Evolutionary conservation across 306 rosid species (phyloP), one percentile per base, ranked within the genome.

Genomic region (Trifolium pratense): DNA sequence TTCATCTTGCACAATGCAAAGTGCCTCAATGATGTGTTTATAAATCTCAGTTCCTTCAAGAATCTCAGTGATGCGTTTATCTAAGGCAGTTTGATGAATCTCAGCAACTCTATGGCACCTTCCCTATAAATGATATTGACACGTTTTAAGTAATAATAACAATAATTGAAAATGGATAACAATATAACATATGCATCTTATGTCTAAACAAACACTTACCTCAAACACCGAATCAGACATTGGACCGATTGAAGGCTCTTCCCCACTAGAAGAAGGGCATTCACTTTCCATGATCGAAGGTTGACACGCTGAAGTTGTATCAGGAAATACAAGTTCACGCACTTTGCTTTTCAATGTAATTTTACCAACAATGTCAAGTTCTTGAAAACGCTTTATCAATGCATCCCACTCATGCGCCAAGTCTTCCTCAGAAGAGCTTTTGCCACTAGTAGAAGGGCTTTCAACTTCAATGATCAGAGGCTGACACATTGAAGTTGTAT

Each of bases 131-230:
- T 25, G 17, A 58, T 9, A 58, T 26, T 15, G 26, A 58, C 64
- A 58, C 39, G 26, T 58, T 58, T 12, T 26, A 58, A 25, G 36
- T 14, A 26, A 58, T 26, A 58, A 13, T 26, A 58, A 58, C 5
- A 58, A 6, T 13, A 26, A 10, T 57, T 25, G 14, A 57, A 12
- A 57, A 25, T 58, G 18, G 18, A 5, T 37, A 58, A n/a, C n/a
- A n/a, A n/a, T n/a, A n/a, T n/a, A n/a, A 14, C 32, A 55, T 55
- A 55, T 55, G 6, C 32, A 21, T 9, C 61, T 5, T 55, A 12
- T 21, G 61, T 21, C 34, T 18, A 21, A 58, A 58, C 64, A 21
- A 58, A 58, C 64, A 58, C 64, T 58, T 26, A 58, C 64, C 37
- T 26, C 36, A 17, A 17, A 58, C 8, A 5, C 64, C 4, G 18